These are phyloP conservation scores for Xanthoconium purpureum DNA, from an alignment of 768 basidiomycete genomes.

Conservation along the genomic window DNA sequence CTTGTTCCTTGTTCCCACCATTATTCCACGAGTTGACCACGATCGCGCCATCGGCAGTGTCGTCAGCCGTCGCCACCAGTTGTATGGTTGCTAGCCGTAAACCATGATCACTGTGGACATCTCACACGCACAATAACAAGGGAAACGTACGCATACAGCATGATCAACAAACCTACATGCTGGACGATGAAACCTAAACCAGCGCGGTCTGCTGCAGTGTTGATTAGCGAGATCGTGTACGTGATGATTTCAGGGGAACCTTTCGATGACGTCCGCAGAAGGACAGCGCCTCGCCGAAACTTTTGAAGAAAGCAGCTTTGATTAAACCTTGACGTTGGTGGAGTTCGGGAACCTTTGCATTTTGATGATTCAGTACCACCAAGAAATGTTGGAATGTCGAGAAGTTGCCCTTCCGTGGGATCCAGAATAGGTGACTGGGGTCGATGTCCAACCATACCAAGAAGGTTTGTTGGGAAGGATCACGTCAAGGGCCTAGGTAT, in stretches of 20 bases:
- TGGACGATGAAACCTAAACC: slow-evolving; percentile 57
- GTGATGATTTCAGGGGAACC: slow-evolving; percentile 46
- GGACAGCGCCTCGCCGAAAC: slow-evolving; percentile 42
- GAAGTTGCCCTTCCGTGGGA: slow-evolving; percentile 52
- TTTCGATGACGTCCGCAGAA: slow-evolving; percentile 47
- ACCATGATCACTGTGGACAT: slow-evolving; percentile 23
- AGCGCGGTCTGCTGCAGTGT: slow-evolving; percentile 56
- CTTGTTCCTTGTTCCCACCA: slow-evolving; percentile 5
- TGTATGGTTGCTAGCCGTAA: slow-evolving; percentile 28
- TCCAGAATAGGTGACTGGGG: slow-evolving; percentile 54
- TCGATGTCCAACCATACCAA: slow-evolving; percentile 49
- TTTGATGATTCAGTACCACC: slow-evolving; percentile 62
- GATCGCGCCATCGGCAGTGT: slow-evolving; percentile 5
- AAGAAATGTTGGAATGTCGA: slow-evolving; percentile 51
- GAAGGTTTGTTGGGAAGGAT: slow-evolving; percentile 44
- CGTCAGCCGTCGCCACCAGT: slow-evolving; percentile 3
- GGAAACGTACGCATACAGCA: slow-evolving; percentile 49
- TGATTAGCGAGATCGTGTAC: slow-evolving; percentile 61
- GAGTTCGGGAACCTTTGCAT: slow-evolving; percentile 30
- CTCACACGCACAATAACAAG: neutral
- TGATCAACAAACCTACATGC: slow-evolving; percentile 58
- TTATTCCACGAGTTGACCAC: slow-evolving; percentile 1
- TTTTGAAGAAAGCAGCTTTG: slow-evolving; percentile 55
- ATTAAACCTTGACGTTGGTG: slow-evolving; percentile 47
- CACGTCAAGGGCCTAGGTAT: slow-evolving; percentile 39